Evolutionary conservation across 176 grass and related monocot genomes (phyloP).

Genomic region (Eleusine coracana): DNA sequence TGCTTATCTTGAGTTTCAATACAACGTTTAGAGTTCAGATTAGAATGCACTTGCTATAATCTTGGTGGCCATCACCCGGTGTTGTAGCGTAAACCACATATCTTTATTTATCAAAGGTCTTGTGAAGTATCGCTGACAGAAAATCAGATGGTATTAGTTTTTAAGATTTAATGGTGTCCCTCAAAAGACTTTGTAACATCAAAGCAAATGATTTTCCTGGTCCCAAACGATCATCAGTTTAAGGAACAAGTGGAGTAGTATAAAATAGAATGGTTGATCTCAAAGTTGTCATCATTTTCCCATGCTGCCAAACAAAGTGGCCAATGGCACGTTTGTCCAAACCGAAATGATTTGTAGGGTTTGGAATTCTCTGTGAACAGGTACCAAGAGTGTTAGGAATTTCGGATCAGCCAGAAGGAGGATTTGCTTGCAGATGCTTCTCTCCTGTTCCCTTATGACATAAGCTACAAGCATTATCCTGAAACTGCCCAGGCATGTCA

Average conservation of each 20-base stretch:
- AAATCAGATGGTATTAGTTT: neutral
- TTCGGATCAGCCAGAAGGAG: slow-evolving; percentile 2
- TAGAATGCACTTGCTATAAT: neutral
- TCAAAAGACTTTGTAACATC: neutral
- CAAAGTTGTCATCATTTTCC: slow-evolving; percentile 26
- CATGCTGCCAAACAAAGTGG: slow-evolving; percentile 26
- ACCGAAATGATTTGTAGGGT: slow-evolving; percentile 2
- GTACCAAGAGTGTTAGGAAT: slow-evolving; percentile 41
- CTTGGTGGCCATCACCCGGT: neutral
- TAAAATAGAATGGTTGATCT: neutral
- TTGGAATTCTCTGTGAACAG: slow-evolving; percentile 11
- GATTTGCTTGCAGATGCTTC: slow-evolving; percentile 32
- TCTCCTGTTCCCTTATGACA: slow-evolving; percentile 20
- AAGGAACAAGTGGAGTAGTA: neutral
- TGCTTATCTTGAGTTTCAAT: neutral
- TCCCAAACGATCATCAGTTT: neutral
- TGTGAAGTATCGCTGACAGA: neutral
- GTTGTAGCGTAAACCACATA: neutral
- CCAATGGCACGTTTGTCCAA: slow-evolving; percentile 22
- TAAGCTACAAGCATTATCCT: slow-evolving; percentile 28
- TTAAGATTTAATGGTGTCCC: neutral
- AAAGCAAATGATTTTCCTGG: neutral
- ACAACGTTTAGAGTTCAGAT: no score
- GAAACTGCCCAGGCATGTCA: slow-evolving; percentile 1
- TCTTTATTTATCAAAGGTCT: neutral